Percentiles rank a stretch among this genome's conserved stretches.
phyloP scores from a whole-genome alignment of 2,329 filamentous ascomycete genomes.

The Elsinoe australis region DNA sequence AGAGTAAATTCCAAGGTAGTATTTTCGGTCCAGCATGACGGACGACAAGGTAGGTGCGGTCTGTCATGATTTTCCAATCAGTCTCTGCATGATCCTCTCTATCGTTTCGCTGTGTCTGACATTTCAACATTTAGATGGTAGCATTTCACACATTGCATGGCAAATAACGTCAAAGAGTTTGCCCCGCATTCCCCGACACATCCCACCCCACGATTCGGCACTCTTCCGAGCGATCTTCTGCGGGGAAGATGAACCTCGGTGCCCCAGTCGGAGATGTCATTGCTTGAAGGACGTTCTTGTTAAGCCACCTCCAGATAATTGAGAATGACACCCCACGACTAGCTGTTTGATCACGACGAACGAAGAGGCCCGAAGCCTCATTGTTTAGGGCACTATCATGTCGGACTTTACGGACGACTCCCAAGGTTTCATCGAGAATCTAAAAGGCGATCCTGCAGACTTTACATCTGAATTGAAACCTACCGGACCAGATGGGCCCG shows the following conservation, averaged over 20 bases:
- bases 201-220: conserved; percentile 7
- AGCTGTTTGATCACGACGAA: background rate
- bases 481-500: conserved; percentile 37
- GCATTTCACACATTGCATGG: too few species aligned
- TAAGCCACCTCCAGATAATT: background rate
- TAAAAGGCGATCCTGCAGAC: conserved; percentile 1
- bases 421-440: conserved; percentile 12
- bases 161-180: too few species aligned
- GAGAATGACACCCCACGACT: background rate
- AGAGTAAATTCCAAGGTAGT: conserved; percentile 32
- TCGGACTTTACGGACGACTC: conserved; percentile 42
- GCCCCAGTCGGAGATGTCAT: too few species aligned
- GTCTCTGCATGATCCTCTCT: background rate
- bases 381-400: conserved; percentile 28
- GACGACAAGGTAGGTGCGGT: conserved; percentile 18
- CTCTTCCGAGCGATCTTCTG: conserved; percentile 1
- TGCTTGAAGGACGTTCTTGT: background rate
- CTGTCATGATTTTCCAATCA: conserved; percentile 17
- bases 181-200: conserved; percentile 8
- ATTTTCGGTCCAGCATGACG: conserved; percentile 23
- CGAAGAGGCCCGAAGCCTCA: background rate
- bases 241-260: background rate
- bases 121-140: too few species aligned
- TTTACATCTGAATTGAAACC: conserved; percentile 34
- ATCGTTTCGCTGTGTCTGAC: too few species aligned